Base-by-base conservation (phyloP, 75 land plant genomes). In the Ceratopteris richardii region DNA sequence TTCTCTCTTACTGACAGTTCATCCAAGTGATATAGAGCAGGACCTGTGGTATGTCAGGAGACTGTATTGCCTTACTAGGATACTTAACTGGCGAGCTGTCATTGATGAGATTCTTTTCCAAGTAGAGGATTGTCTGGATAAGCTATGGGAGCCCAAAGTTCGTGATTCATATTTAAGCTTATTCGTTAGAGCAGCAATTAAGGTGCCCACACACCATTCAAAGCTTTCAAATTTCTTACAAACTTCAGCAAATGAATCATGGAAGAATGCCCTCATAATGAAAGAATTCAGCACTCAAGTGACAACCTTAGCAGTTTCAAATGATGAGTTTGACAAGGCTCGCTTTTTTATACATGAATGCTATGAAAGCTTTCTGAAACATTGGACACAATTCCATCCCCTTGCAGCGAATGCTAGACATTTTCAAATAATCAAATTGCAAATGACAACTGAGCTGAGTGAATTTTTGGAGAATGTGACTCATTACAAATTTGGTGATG, bases 21-120 rank as follows among this genome's bases (percentile, higher is more conserved):
- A 18, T 42, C 22, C 58, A 24, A 20, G 30, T 19, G 20, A 53
- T 12, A 19, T 70, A 44, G 80, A 77, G 52, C 66, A 67, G 51
- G 80, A 77, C 44, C 25, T 77, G 0, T 77, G 80, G 71, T 77
- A 67, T 37, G 67, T 56, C 55, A 66, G 76, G 58, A 68, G 80
- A 29, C 66, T 77, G 1, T 31, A 62, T 4, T 77, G 80, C 39
- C 56, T 77, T 19, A 62, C 55, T 13, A 71, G 62, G 22, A 33
- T 77, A 27, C 56, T 62, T 24, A 57, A 57, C 2, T 73, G 80
- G 80, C 56, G 54, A 27, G 67, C 39, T 14, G 54, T 77, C 23
- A 62, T 77, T 54, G 62, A 74, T 20, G 80, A 77, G n/a, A 73
- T 60, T 51, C 52, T 77, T 18, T 44, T 61, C 22, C 79, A 77